Conservation (phyloP, 2,329 filamentous ascomycete species). For the Fusarium pseudograminearum region DNA sequence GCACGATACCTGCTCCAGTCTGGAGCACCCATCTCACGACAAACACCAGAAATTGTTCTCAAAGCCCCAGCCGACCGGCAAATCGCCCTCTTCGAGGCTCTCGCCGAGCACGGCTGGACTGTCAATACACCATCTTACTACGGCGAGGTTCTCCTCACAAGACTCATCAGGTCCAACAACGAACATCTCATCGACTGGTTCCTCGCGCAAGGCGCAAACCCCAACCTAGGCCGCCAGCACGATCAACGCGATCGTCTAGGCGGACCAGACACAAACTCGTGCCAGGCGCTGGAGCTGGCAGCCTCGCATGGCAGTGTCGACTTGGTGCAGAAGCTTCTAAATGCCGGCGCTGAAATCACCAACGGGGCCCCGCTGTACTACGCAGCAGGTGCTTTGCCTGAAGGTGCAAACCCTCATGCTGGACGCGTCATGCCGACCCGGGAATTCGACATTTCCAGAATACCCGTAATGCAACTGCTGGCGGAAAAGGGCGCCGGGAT, state of each 20-base stretch:
- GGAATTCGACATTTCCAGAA: conserved; percentile 21
- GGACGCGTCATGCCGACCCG: conserved; percentile 1
- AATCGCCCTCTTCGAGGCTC: conserved; percentile 26
- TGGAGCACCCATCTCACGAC: conserved; percentile 29
- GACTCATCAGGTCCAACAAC: conserved; percentile 10
- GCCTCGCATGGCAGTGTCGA: conserved; percentile 9
- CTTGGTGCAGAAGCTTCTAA: conserved; percentile 26
- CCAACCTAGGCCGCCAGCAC: conserved; percentile 33
- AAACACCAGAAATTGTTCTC: conserved; percentile 15
- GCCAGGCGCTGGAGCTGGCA: conserved; percentile 24
- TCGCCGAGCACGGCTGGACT: conserved; percentile 29
- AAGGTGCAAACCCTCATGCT: conserved; percentile 1
- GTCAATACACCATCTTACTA: conserved; percentile 12
- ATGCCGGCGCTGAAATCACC: conserved; percentile 20
- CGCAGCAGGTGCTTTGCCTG: conserved; percentile 23
- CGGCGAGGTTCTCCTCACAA: conserved; percentile 19
- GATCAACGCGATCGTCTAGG: not conserved
- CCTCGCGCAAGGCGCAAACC: conserved; percentile 34
- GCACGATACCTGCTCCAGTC: conserved; percentile 13
- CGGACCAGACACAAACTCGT: conserved; percentile 12
- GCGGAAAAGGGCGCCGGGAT: conserved; percentile 30
- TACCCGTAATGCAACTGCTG: conserved; percentile 34
- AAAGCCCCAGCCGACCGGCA: conserved; percentile 6
- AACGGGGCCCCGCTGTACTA: conserved; percentile 37
- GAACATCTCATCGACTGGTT: conserved; percentile 36